These are phyloP conservation scores for Aspergillus asperescens DNA, from an alignment of 495 filamentous ascomycete genomes.

Conservation along the genomic window DNA sequence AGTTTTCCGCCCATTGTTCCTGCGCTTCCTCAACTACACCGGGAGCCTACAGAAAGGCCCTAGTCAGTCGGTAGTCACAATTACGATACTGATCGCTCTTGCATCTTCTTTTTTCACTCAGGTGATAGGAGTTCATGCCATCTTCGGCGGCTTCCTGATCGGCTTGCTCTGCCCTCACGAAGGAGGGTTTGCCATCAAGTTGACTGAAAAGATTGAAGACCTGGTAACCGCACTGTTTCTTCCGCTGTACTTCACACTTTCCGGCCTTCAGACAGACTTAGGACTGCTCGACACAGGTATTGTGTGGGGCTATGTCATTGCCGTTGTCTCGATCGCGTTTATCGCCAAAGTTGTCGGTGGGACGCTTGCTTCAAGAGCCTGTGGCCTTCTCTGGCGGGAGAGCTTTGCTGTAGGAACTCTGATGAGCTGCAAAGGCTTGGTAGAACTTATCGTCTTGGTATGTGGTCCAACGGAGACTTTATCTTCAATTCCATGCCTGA, in stretches of 20 bases:
- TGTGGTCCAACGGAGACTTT: slow-evolving; percentile 20
- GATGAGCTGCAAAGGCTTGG: slow-evolving; percentile 97
- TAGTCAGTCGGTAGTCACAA: slow-evolving; percentile 74
- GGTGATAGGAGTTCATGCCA: slow-evolving; percentile 86
- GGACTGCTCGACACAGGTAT: slow-evolving; percentile 77
- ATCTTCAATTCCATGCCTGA: neutral
- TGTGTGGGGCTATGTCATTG: slow-evolving; percentile 91
- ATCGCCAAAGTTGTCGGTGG: slow-evolving; percentile 81
- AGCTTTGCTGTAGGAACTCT: slow-evolving; percentile 85
- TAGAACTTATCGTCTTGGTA: slow-evolving; percentile 92
- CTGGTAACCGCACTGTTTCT: slow-evolving; percentile 82
- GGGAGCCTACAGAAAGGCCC: slow-evolving; percentile 87
- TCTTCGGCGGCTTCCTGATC: slow-evolving; percentile 84
- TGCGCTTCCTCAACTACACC: slow-evolving; percentile 65
- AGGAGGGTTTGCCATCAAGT: slow-evolving; percentile 86
- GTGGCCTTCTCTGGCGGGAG: slow-evolving; percentile 87
- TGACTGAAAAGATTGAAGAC: slow-evolving; percentile 96
- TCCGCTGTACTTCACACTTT: slow-evolving; percentile 92
- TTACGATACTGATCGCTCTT: slow-evolving; percentile 76
- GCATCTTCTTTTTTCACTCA: slow-evolving; percentile 92
- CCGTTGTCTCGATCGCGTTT: slow-evolving; percentile 78
- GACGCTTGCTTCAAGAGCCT: slow-evolving; percentile 68
- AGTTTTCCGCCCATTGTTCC: slow-evolving; percentile 69
- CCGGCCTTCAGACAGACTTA: slow-evolving; percentile 83
- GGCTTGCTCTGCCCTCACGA: slow-evolving; percentile 93